These are phyloP conservation scores for Trypanosoma mega DNA, from an alignment of 208 protist genomes.

Conservation along the genomic window DNA sequence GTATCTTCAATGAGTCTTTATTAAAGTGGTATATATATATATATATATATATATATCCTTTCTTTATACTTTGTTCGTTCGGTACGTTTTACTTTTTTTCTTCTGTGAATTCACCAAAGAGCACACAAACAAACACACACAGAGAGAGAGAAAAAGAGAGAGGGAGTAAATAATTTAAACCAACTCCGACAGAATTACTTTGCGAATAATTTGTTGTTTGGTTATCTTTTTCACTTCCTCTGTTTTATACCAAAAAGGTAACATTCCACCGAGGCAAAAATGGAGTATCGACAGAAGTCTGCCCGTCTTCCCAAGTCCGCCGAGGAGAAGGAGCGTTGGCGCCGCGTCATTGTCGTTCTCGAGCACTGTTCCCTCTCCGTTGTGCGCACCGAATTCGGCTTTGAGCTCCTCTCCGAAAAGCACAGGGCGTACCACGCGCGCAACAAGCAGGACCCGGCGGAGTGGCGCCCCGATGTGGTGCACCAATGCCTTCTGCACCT, in stretches of 20 bases:
- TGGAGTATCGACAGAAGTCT: constrained; percentile 86
- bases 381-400: constrained; percentile 93
- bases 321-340: constrained; percentile 85
- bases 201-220: too few relatives aligned
- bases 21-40: too few relatives aligned
- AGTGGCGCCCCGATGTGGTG: constrained; percentile 97
- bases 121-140: too few relatives aligned
- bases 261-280: constrained; percentile 9
- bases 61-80: too few relatives aligned
- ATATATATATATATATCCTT: too few relatives aligned
- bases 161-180: too few relatives aligned
- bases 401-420: constrained; percentile 97
- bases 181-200: too few relatives aligned
- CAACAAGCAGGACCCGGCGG: constrained; percentile 90
- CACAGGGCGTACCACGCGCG: constrained; percentile 95
- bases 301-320: constrained; percentile 81
- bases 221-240: too few relatives aligned
- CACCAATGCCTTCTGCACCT: constrained; percentile 98
- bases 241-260: neutral
- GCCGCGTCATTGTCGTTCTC: constrained; percentile 95
- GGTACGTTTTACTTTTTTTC: too few relatives aligned
- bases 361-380: constrained; percentile 93
- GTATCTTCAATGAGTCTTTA: too few relatives aligned
- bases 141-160: too few relatives aligned
- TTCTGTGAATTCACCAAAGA: too few relatives aligned